Conservation (phyloP, 768 basidiomycete species). For the Dacryopinax primogenitus region DNA sequence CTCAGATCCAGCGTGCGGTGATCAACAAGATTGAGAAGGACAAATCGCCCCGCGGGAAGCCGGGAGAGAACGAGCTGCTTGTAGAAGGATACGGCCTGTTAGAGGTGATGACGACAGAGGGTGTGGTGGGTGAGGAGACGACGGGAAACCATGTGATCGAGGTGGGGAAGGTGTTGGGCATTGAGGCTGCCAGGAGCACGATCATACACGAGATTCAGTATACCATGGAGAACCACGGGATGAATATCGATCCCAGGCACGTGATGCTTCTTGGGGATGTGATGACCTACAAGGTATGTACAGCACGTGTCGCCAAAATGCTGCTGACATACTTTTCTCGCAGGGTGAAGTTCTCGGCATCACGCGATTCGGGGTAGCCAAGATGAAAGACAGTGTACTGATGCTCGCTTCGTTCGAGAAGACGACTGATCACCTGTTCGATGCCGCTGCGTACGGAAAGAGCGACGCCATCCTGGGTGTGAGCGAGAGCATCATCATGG, state of each 20-base stretch:
- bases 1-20: constrained; percentile 78
- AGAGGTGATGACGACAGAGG: constrained; percentile 94
- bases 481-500: constrained; percentile 99
- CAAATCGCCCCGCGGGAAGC: constrained; percentile 53
- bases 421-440: constrained; percentile 97
- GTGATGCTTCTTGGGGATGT: constrained; percentile 97
- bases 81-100: constrained; percentile 96
- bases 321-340: no score
- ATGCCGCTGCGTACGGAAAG: constrained; percentile 92
- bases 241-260: constrained; percentile 97
- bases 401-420: constrained; percentile 99
- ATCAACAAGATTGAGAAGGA: constrained; percentile 92
- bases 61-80: constrained; percentile 79
- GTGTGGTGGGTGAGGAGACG: constrained; percentile 83
- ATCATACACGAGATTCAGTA: constrained; percentile 96
- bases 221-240: constrained; percentile 93
- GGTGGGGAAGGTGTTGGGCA: constrained; percentile 87
- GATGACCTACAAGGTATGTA: constrained; percentile 84
- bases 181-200: constrained; percentile 86
- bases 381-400: constrained; percentile 98
- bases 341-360: constrained; percentile 96
- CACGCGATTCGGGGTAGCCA: constrained; percentile 96
- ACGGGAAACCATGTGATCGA: constrained; percentile 97
- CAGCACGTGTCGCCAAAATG: no score
- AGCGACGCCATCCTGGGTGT: constrained; percentile 91